Evolutionary conservation across 371 early-diverging fungal species (phyloP), one percentile per base, ranked within the genome.

Genomic region (Haplosporangium sp.): DNA sequence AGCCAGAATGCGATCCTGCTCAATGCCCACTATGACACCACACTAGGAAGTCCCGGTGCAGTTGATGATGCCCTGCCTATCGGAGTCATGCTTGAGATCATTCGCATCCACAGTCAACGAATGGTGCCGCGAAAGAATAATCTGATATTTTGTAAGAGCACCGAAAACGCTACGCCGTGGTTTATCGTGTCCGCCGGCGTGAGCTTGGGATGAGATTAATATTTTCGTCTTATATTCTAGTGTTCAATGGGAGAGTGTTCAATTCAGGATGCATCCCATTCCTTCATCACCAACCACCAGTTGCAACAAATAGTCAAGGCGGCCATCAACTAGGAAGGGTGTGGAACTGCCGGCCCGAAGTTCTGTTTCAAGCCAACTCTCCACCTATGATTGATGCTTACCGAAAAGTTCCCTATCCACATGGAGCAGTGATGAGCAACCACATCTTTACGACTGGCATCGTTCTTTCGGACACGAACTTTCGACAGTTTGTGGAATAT

Each of bases 171-270:
- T n/a, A n/a, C n/a, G n/a, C n/a, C n/a, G n/a, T n/a, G n/a, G n/a
- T n/a, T n/a, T n/a, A n/a, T n/a, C n/a, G n/a, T n/a, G n/a, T n/a
- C n/a, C n/a, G n/a, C n/a, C n/a, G n/a, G n/a, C n/a, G n/a, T n/a
- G n/a, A n/a, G n/a, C n/a, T n/a, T n/a, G n/a, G n/a, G n/a, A n/a
- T n/a, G n/a, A n/a, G n/a, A n/a, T n/a, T n/a, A n/a, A n/a, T n/a
- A n/a, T 6, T 6, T 48, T 48, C 48, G 6, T 5, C 48, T 48
- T 20, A 14, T 9, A 61, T 41, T n/a, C n/a, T n/a, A 83, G 84
- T 93, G 62, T 93, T 90, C 76, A 93, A 93, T 69, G 93, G 94
- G 92, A 6, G 94, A 93, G 60, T 92, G 92, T 70, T 85, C 89
- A 0, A 69, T 92, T 12, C 92, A 92, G 62, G 94, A 93, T 82